phyloP scores from a whole-genome alignment of 495 filamentous ascomycete genomes.

The Margaritispora aquatica region DNA sequence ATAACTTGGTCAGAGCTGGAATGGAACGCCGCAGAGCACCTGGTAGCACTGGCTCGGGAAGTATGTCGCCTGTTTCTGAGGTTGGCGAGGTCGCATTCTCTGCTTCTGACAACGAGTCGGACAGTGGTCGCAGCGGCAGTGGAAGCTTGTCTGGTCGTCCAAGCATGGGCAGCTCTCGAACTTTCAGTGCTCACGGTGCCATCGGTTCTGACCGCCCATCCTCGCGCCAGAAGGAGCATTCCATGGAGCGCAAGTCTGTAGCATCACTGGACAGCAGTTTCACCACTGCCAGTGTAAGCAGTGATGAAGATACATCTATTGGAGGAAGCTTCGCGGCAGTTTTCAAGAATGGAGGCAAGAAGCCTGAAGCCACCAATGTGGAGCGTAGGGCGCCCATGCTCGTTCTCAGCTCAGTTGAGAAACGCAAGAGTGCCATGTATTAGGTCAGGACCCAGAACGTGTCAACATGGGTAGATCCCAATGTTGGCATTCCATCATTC shows the following conservation, averaged over 20 bases:
- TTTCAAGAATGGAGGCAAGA: slow-evolving; percentile 48
- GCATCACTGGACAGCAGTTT: slow-evolving; percentile 42
- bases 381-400: slow-evolving; percentile 80
- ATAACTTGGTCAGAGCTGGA: slow-evolving; percentile 85
- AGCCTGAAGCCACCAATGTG: slow-evolving; percentile 43
- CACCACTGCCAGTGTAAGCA: slow-evolving; percentile 57
- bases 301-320: slow-evolving; percentile 44
- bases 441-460: slow-evolving; percentile 25
- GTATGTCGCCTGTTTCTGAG: slow-evolving; percentile 86
- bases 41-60: slow-evolving; percentile 54
- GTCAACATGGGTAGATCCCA: slow-evolving; percentile 25
- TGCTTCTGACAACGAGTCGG: slow-evolving; percentile 66
- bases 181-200: slow-evolving; percentile 70
- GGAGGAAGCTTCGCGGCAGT: slow-evolving; percentile 48
- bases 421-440: slow-evolving; percentile 73
- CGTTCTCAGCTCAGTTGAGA: slow-evolving; percentile 82
- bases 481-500: slow-evolving; percentile 26
- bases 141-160: slow-evolving; percentile 75
- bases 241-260: slow-evolving; percentile 47
- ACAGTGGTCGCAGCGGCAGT: slow-evolving; percentile 70
- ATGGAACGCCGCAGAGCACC: slow-evolving; percentile 72
- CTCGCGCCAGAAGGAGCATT: slow-evolving; percentile 53
- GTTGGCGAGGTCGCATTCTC: slow-evolving; percentile 67
- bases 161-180: slow-evolving; percentile 73
- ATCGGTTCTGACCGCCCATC: slow-evolving; percentile 74